Evolutionary conservation across 805 yeast species (phyloP).

Genomic region (Starmerella apicola): DNA sequence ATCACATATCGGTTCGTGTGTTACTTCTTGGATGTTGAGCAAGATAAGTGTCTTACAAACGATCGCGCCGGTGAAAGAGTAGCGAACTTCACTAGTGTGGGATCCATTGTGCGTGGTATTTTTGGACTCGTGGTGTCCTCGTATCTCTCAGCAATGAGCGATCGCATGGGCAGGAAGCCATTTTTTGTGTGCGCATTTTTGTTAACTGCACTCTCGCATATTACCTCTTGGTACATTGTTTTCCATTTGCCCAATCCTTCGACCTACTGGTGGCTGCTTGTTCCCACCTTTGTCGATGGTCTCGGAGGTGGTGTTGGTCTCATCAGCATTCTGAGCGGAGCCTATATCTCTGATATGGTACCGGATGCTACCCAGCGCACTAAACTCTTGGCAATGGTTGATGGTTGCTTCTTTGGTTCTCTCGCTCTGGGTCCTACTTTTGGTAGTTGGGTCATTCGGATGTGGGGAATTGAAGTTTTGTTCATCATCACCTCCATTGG

Average conservation of each 20-base stretch:
- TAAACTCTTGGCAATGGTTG: constrained; percentile 15
- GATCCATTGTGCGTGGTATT: constrained; percentile 12
- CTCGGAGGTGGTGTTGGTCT: constrained; percentile 19
- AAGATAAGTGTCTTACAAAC: constrained; percentile 15
- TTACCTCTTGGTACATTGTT: constrained; percentile 18
- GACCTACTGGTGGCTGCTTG: constrained; percentile 20
- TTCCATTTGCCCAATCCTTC: constrained; percentile 15
- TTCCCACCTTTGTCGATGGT: constrained; percentile 17
- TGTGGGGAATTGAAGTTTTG: constrained; percentile 14
- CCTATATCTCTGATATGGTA: constrained; percentile 21
- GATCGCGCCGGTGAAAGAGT: constrained; percentile 15
- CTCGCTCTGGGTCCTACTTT: constrained; percentile 20
- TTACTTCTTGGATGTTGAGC: constrained; percentile 10
- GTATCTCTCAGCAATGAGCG: constrained; percentile 18
- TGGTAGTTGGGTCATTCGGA: constrained; percentile 16
- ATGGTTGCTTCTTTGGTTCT: constrained; percentile 19
- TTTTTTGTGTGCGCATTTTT: constrained; percentile 14
- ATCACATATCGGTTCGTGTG: constrained; percentile 19
- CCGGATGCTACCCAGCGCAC: constrained; percentile 18
- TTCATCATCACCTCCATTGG: constrained; percentile 10
- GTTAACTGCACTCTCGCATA: constrained; percentile 10
- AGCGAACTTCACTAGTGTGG: constrained; percentile 14
- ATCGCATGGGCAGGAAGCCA: constrained; percentile 21
- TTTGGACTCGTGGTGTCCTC: constrained; percentile 14
- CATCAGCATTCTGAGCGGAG: constrained; percentile 14